Evolutionary conservation across 352 stramenopile genomes (phyloP).

Genomic region (Halophytophthora batemanensis): DNA sequence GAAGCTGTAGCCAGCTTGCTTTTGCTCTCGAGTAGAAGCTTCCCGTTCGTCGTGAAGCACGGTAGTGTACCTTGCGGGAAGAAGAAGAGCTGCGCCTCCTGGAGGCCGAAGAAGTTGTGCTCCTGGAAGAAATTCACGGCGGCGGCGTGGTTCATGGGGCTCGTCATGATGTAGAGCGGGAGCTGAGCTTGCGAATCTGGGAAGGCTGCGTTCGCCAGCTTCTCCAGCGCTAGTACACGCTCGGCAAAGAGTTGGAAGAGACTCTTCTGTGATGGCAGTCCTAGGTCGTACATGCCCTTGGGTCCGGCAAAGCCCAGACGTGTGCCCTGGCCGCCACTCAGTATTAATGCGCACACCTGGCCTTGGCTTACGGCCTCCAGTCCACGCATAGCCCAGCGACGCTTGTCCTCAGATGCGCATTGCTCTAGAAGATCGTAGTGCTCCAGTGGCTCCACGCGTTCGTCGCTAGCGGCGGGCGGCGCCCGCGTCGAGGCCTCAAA

Average conservation of each 20-base stretch:
- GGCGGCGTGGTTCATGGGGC: constrained; percentile 93
- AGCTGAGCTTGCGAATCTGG: constrained; percentile 29
- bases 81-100: constrained; percentile 89
- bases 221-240: constrained; percentile 79
- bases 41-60: constrained; percentile 92
- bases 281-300: constrained; percentile 95
- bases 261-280: constrained; percentile 88
- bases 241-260: constrained; percentile 95
- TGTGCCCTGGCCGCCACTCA: constrained; percentile 95
- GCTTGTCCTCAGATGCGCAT: constrained; percentile 37
- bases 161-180: constrained; percentile 97
- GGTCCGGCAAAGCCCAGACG: constrained; percentile 94
- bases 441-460: constrained; percentile 58
- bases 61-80: constrained; percentile 96
- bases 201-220: constrained; percentile 27
- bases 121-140: constrained; percentile 90
- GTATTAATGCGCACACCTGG: constrained; percentile 92
- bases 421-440: constrained; percentile 58
- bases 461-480: constrained; percentile 10
- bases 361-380: constrained; percentile 81
- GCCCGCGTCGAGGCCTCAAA: constrained; percentile 52
- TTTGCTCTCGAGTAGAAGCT: constrained; percentile 94
- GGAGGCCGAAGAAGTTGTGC: constrained; percentile 92
- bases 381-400: constrained; percentile 45
- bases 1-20: constrained; percentile 89